phyloP scores from a whole-genome alignment of 1,139 yeast genomes.

The Sugiyamaella grinbergsii region DNA sequence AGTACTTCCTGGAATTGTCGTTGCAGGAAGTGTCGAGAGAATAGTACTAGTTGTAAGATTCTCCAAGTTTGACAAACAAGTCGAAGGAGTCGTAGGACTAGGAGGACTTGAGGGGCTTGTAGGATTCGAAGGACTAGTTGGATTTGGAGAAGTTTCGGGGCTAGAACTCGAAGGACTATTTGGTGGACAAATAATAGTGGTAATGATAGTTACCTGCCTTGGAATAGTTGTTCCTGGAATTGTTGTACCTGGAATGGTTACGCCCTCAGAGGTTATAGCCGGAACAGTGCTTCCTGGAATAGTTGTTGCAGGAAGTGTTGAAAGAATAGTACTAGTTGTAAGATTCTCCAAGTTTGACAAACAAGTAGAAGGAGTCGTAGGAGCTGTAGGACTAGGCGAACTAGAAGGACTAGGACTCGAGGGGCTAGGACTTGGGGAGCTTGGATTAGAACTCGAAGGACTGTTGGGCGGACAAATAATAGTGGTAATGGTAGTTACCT shows the following conservation, averaged over 20 bases:
- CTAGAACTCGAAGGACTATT: neutral
- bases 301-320: slow-evolving; percentile 19
- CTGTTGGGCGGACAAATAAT: neutral
- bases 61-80: neutral
- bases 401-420: neutral
- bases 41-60: slow-evolving; percentile 7
- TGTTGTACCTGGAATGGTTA: slow-evolving; percentile 25
- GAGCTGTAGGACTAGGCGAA: neutral
- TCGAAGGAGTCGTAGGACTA: slow-evolving; percentile 1
- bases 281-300: slow-evolving; percentile 23
- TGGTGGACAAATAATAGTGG: neutral
- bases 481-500: slow-evolving; percentile 18
- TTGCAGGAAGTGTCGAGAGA: slow-evolving; percentile 25
- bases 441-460: too few relatives aligned
- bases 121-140: slow-evolving; percentile 10
- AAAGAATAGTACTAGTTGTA: slow-evolving; percentile 10
- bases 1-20: slow-evolving; percentile 27
- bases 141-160: slow-evolving; percentile 10
- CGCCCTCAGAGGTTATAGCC: slow-evolving; percentile 13
- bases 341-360: neutral
- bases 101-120: neutral
- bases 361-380: neutral
- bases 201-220: slow-evolving; percentile 21
- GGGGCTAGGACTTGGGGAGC: too few relatives aligned
- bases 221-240: slow-evolving; percentile 29